A percentile compares a stretch with the other conserved stretches of the same genome.
These are phyloP conservation scores for Leishmania amazonensis DNA, from an alignment of 208 protist species.

Conservation along the genomic window DNA sequence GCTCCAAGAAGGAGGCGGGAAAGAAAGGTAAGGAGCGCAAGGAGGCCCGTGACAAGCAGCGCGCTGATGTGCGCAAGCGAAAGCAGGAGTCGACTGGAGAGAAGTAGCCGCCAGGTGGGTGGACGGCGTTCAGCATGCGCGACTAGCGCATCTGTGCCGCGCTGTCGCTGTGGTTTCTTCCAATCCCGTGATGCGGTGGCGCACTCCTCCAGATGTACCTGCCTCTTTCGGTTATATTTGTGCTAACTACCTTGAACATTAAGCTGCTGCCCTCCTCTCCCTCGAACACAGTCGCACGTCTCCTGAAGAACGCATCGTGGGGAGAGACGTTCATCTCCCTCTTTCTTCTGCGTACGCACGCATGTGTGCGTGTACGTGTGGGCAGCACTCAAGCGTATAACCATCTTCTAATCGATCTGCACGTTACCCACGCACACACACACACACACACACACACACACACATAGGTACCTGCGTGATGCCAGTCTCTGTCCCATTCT, in stretches of 20 bases:
- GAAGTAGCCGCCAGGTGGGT: slow-evolving; percentile 1
- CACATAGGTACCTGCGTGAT: background rate
- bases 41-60: slow-evolving; percentile 41
- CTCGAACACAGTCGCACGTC: background rate
- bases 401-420: background rate
- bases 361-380: background rate
- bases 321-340: background rate
- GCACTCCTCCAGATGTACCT: background rate
- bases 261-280: background rate
- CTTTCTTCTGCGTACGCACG: background rate
- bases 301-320: background rate
- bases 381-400: slow-evolving; percentile 6
- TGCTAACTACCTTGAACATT: background rate
- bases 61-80: slow-evolving; percentile 31
- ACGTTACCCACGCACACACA: background rate
- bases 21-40: slow-evolving; percentile 41
- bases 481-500: background rate
- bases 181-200: background rate
- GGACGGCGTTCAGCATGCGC: background rate
- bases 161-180: background rate
- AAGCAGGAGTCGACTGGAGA: slow-evolving; percentile 9
- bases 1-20: slow-evolving; percentile 73
- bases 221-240: background rate
- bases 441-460: background rate
- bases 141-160: background rate